Base-by-base conservation (phyloP, 768 basidiomycete genomes). In the Tephrocybe sp. region DNA sequence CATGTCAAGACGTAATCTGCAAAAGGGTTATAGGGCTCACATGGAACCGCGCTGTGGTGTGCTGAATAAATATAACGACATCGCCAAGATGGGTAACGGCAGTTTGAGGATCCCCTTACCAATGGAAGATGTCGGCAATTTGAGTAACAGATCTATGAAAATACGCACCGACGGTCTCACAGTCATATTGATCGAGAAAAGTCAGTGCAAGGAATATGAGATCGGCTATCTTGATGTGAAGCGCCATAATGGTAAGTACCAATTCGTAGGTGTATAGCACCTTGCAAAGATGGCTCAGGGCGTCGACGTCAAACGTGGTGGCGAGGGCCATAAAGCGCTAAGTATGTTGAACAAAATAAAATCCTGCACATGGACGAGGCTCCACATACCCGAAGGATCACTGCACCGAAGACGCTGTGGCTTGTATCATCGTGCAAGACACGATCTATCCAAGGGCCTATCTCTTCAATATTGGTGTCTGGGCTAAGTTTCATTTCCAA, bases 31-130 rank as follows among this genome's bases (percentile, higher is more conserved):
- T 64, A 30, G 34, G 15, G 15, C 75, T 58, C 46, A 81, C 89
- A 62, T 84, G 80, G 61, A 82, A 91, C 46, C 83, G 80, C n/a
- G 76, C 74, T 28, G 86, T 66, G 15, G 78, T 75, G 56, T 79
- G 78, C 64, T 92, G 89, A 6, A 81, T 66, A 60, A 92, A 90
- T 32, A 92, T 62, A 14, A 91, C 85, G n/a, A 92, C 77, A 55
- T 90, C 80, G 3, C 90, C 90, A 1, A 91, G 70, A 64, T 89
- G 85, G 53, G 79, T 83, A 33, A 91, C 79, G 4, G 90, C 90
- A 15, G 85, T 87, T 66, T 91, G 90, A 15, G 90, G 90, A 66
- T 92, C 90, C 41, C 90, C 90, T 92, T 49, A 17, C 15, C 11
- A 32, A 41, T 32, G 10, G 20, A n/a, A 39, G 6, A 24, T 38